These are phyloP conservation scores for Diutina siamensis DNA, from an alignment of 1,139 yeast genomes.

Conservation along the genomic window DNA sequence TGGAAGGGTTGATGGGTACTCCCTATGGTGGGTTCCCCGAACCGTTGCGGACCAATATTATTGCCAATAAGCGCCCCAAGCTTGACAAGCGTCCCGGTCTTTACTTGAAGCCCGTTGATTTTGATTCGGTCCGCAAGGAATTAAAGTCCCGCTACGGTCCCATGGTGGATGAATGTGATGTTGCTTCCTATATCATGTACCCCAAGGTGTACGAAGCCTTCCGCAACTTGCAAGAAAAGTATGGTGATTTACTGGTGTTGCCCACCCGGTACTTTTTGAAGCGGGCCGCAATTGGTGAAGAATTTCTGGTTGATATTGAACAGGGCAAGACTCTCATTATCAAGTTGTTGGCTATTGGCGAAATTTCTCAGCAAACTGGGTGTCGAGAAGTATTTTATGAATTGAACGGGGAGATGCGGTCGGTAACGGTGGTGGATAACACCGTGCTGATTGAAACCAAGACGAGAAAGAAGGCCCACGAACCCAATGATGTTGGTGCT, in stretches of 20 bases:
- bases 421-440: slow-evolving; percentile 84
- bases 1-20: slow-evolving; percentile 98
- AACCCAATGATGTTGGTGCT: slow-evolving; percentile 91
- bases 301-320: slow-evolving; percentile 80
- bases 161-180: slow-evolving; percentile 66
- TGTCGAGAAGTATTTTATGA: slow-evolving; percentile 94
- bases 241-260: slow-evolving; percentile 85
- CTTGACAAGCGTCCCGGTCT: slow-evolving; percentile 87
- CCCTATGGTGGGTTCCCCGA: slow-evolving; percentile 99
- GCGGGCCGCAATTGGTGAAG: slow-evolving; percentile 81
- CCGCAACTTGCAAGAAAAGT: slow-evolving; percentile 62
- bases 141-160: slow-evolving; percentile 49
- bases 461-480: slow-evolving; percentile 85
- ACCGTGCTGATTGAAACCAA: slow-evolving; percentile 74
- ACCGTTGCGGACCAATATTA: slow-evolving; percentile 84
- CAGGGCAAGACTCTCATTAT: slow-evolving; percentile 89
- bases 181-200: slow-evolving; percentile 94
- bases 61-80: slow-evolving; percentile 78
- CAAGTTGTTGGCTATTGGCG: slow-evolving; percentile 89
- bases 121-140: slow-evolving; percentile 59
- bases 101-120: slow-evolving; percentile 71
- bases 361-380: slow-evolving; percentile 75
- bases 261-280: slow-evolving; percentile 88
- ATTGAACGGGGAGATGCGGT: slow-evolving; percentile 96
- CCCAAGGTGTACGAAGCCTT: slow-evolving; percentile 92